These are phyloP conservation scores for Corylus americana DNA, from an alignment of 306 rosid species.

Conservation along the genomic window DNA sequence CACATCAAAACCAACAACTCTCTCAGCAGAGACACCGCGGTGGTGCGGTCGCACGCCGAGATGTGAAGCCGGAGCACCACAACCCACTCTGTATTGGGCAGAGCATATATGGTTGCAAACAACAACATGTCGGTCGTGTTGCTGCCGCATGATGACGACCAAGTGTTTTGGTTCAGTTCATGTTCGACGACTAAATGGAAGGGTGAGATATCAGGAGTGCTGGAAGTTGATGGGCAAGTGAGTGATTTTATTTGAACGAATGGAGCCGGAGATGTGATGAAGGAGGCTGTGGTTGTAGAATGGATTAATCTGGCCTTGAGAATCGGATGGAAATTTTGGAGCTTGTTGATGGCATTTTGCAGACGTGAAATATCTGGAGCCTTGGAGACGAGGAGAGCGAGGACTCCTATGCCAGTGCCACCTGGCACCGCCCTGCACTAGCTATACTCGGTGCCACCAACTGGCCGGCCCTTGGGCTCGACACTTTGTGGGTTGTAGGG, in stretches of 20 bases:
- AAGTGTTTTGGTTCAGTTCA: conserved; percentile 44
- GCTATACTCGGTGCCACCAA: conserved; percentile 45
- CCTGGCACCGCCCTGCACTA: conserved; percentile 58
- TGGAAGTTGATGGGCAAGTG: background rate
- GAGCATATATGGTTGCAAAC: conserved; percentile 35
- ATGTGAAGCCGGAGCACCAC: conserved; percentile 49
- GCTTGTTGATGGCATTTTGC: conserved; percentile 41
- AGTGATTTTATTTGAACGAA: conserved; percentile 30
- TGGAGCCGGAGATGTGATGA: conserved; percentile 37
- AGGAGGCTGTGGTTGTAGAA: conserved; percentile 23
- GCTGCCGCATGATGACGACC: conserved; percentile 10
- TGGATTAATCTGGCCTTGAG: conserved; percentile 48
- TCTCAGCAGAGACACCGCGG: conserved; percentile 47
- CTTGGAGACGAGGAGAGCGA: conserved; percentile 39
- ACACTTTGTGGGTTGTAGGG: background rate
- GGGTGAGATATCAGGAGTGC: conserved; percentile 27
- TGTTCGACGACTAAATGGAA: conserved; percentile 50
- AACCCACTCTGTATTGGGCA: conserved; percentile 28
- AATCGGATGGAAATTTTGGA: conserved; percentile 60
- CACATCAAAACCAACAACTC: conserved; percentile 35
- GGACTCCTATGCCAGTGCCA: conserved; percentile 57
- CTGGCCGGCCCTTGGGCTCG: conserved; percentile 26
- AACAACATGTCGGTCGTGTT: conserved; percentile 25
- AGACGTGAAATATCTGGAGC: conserved; percentile 21
- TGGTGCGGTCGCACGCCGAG: conserved; percentile 59